Conservation (phyloP, 1,284 basidiomycete species). For the Papiliotrema flavescens region DNA sequence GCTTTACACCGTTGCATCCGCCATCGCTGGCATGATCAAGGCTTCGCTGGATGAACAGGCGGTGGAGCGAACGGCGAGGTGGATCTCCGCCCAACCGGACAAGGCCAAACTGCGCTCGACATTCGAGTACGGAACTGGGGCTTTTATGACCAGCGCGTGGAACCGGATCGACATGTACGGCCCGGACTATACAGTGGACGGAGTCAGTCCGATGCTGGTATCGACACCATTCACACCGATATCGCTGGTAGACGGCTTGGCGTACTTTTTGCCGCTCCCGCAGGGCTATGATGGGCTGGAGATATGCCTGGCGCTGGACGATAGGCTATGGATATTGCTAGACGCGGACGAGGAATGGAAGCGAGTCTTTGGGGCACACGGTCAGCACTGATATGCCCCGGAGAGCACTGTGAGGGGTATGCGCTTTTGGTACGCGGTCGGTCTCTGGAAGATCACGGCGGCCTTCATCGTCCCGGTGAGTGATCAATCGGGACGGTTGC, state of each 20-base stretch:
- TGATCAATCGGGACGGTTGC: too few species aligned
- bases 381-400: too few species aligned
- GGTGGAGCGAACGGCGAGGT: conserved; percentile 21
- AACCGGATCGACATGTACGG: conserved; percentile 19
- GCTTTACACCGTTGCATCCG: conserved; percentile 26
- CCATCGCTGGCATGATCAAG: conserved; percentile 24
- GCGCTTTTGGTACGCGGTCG: too few species aligned
- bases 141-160: conserved; percentile 20
- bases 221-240: conserved; percentile 21
- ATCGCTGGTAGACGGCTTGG: conserved; percentile 21
- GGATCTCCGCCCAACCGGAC: conserved; percentile 25
- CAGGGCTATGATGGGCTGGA: conserved; percentile 13
- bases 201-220: conserved; percentile 11
- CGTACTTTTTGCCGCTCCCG: conserved; percentile 11
- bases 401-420: too few species aligned
- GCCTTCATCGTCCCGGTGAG: too few species aligned
- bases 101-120: conserved; percentile 5
- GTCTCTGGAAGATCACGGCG: too few species aligned
- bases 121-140: conserved; percentile 12
- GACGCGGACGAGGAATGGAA: conserved; percentile 2
- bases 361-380: background rate
- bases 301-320: conserved; percentile 15
- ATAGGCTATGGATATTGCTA: conserved; percentile 16
- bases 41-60: conserved; percentile 3
- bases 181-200: conserved; percentile 1